Evolutionary conservation across 176 grass and related monocot genomes (phyloP), one percentile per base, ranked within the genome.

Genomic region (Saccharum spontaneum): DNA sequence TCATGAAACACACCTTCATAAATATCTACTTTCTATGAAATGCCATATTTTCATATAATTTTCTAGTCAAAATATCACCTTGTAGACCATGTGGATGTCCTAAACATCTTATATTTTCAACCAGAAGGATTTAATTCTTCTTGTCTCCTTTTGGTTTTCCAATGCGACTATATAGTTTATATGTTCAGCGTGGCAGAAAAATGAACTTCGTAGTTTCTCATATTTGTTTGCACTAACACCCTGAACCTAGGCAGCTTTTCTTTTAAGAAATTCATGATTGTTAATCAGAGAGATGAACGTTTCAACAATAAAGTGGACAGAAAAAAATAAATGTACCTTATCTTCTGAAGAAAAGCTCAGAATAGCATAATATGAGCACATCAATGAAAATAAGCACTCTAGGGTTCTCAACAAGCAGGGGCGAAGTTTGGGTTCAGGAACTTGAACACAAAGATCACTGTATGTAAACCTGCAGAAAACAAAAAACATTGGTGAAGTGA

Each of bases 341-440:
- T 88, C 88, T 86, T 78, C 88, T n/a, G 88, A 85, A 69, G 63
- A 84, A 80, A 94, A 99, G 77, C 87, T 99, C 90, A 99, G 88
- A 75, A 99, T 96, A 79, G 88, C 89, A 75, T 95, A 94, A 84
- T 94, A 99, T 76, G 97, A 99, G 75, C 86, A 87, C 86, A 99
- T 99, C 77, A 95, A 88, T 66, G 73, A 90, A 94, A 96, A 99
- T 86, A 95, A 82, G 67, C 64, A 86, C 85, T 92, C 90, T 31
- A 99, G 89, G 84, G 93, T 94, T 96, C 80, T 96, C 79, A 99
- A 94, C 77, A 99, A 94, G 75, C 93, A 96, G 65, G 89, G 69
- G n/a, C 97, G 90, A 81, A 99, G 90, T 88, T 92, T 95, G 66
- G 93, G 87, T 82, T 99, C 97, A 82, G 91, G 97, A 75, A 99